These are phyloP conservation scores for Colletotrichum eleusines DNA, from an alignment of 2,329 filamentous ascomycete species.

Conservation along the genomic window DNA sequence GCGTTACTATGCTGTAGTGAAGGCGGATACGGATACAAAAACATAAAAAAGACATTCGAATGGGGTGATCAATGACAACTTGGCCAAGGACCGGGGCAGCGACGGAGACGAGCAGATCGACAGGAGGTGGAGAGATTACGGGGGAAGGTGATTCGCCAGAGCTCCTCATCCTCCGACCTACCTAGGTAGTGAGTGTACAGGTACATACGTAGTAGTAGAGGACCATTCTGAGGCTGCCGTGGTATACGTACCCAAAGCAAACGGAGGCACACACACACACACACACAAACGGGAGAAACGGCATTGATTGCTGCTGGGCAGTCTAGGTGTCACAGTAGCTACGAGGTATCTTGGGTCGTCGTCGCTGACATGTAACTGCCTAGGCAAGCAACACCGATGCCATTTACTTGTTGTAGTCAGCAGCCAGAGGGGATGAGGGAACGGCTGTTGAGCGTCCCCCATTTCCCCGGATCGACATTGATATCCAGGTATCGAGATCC, in stretches of 20 bases:
- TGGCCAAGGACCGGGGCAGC: slow-evolving; percentile 18
- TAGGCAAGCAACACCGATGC: not conserved
- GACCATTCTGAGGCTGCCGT: not conserved
- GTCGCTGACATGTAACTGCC: not conserved
- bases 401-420: not conserved
- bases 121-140: slow-evolving; percentile 32
- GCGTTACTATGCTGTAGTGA: not conserved
- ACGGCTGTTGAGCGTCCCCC: not conserved
- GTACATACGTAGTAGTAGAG: too few species aligned
- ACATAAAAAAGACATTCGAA: not conserved
- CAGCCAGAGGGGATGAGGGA: not conserved
- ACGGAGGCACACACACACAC: not conserved
- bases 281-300: not conserved
- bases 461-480: slow-evolving; percentile 16
- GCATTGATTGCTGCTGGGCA: slow-evolving; percentile 1
- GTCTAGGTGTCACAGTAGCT: too few species aligned
- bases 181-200: too few species aligned
- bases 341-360: too few species aligned
- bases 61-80: slow-evolving; percentile 30
- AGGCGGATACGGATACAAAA: too few species aligned
- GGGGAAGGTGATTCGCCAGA: not conserved
- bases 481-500: not conserved
- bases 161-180: not conserved
- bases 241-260: slow-evolving; percentile 1
- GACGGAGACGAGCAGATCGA: slow-evolving; percentile 39